Evolutionary conservation across 2,329 filamentous ascomycete genomes (phyloP).

Genomic region (Talaromyces rugulosus): DNA sequence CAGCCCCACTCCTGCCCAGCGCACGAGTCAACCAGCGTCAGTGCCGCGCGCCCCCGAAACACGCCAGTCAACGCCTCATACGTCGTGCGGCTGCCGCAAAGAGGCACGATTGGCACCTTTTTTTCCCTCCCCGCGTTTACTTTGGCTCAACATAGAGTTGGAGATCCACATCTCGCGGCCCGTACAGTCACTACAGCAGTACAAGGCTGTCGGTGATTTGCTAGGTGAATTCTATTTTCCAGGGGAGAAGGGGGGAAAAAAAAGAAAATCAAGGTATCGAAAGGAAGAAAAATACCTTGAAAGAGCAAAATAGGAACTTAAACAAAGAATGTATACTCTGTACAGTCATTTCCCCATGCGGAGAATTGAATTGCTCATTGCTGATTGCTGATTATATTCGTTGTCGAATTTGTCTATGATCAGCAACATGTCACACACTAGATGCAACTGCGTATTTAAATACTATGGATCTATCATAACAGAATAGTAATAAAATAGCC

Average conservation of each 20-base stretch:
- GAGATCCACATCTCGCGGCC: not conserved
- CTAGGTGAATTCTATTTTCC: not conserved
- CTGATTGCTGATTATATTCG: not conserved
- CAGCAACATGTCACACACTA: not conserved
- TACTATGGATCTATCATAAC: not conserved
- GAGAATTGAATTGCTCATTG: not conserved
- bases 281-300: not conserved
- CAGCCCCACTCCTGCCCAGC: not conserved
- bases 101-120: not conserved
- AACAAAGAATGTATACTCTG: not conserved
- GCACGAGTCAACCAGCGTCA: not conserved
- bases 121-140: not conserved
- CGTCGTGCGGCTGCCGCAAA: not conserved
- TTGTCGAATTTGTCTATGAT: not conserved
- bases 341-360: not conserved
- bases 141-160: not conserved
- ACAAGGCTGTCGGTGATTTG: not conserved
- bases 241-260: not conserved
- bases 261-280: not conserved
- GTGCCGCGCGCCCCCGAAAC: not conserved
- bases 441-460: not conserved
- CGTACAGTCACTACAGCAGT: no score
- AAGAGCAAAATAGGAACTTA: not conserved
- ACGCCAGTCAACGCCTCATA: not conserved
- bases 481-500: not conserved